Percentiles rank a stretch among this genome's conserved stretches.
These are phyloP conservation scores for Strigomonas oncopelti DNA, from an alignment of 208 protist genomes.

Conservation along the genomic window DNA sequence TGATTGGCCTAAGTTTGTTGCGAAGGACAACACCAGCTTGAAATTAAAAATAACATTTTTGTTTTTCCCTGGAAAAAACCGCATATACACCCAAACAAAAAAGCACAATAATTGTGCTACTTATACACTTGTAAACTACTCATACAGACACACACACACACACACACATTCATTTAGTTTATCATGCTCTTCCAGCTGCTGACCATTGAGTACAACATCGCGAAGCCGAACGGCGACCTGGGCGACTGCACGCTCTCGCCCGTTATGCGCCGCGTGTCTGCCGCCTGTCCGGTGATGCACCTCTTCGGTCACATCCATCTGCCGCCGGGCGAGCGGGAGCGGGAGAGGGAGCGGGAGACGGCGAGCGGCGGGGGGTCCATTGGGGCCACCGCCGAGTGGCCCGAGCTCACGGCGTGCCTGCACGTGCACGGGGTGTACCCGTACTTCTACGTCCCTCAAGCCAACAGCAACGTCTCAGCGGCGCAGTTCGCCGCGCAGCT, in stretches of 20 bases:
- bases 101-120: not conserved
- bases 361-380: not conserved
- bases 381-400: not conserved
- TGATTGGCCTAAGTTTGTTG: too few species aligned
- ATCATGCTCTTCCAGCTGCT: not conserved
- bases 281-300: slow-evolving; percentile 61
- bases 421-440: slow-evolving; percentile 82
- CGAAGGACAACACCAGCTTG: too few species aligned
- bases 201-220: slow-evolving; percentile 1
- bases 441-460: slow-evolving; percentile 62
- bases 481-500: slow-evolving; percentile 78
- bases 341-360: not conserved
- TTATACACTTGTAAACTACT: not conserved
- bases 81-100: not conserved
- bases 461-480: slow-evolving; percentile 36
- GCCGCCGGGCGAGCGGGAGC: not conserved
- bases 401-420: slow-evolving; percentile 49
- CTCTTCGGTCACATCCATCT: slow-evolving; percentile 66
- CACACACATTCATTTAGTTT: not conserved
- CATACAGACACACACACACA: not conserved
- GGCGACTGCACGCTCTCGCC: slow-evolving; percentile 56
- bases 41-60: too few species aligned
- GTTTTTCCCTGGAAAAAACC: not conserved
- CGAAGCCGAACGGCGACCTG: slow-evolving; percentile 24
- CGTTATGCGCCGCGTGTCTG: slow-evolving; percentile 52